Base-by-base conservation (phyloP, 495 filamentous ascomycete genomes). In the Entonaema liquescens region DNA sequence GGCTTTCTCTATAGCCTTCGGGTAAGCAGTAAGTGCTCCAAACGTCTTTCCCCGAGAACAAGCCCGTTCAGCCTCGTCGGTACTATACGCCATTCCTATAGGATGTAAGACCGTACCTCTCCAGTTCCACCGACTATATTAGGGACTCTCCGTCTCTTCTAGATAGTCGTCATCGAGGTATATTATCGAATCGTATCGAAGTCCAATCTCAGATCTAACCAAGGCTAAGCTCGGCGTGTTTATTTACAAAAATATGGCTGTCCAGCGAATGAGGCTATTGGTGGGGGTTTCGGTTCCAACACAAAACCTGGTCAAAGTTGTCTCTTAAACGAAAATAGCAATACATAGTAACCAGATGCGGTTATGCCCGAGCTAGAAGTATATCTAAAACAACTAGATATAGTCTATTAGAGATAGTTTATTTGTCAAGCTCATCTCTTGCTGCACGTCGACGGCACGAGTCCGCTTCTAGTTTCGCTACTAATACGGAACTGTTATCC, bases 361-460 rank as follows among this genome's bases (percentile, higher is more conserved):
- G 35, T 13, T 21, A 31, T 59, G 42, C 40, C 11, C 54, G 29
- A 25, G 13, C 35, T 64, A 31, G 28, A 65, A 54, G 55, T 31
- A 49, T 47, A 21, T 21, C 49, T 54, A 54, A 54, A 21, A 28
- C 28, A 21, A 19, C 33, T 21, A 56, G 21, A 55, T 61, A 49
- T 28, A 7, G 29, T 31, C 29, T 31, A 31, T 31, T 31, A 31
- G 29, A 31, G 6, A 40, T 47, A 40, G 60, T 60, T 7, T 47
- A 67, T 62, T 59, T 44, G 42, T 63, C 62, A 62, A 62, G 38
- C 19, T 58, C 53, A 35, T 36, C 40, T 35, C 15, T 25, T 42
- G 11, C 53, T 55, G 28, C 52, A 33, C 28, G 12, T 56, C 52
- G 40, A 61, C 42, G 25, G 26, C 23, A 50, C 38, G 57, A 19